phyloP scores from a whole-genome alignment of 2,329 filamentous ascomycete species.

The Tolypocladium pustulatum region DNA sequence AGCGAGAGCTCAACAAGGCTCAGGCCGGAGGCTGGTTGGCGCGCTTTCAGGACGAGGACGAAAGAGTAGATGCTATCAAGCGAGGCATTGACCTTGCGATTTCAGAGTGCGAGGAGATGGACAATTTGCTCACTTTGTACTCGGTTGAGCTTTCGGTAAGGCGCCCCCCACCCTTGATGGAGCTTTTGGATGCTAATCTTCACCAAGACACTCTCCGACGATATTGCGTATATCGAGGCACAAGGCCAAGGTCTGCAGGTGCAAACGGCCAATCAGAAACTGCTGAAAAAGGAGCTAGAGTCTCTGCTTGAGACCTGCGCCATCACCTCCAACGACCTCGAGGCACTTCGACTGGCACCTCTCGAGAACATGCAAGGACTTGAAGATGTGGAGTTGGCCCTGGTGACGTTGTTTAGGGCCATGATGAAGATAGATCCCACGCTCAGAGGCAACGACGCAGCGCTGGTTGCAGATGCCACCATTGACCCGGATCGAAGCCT shows the following conservation, averaged over 20 bases:
- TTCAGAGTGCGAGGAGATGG: slow-evolving; percentile 88
- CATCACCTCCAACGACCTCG: slow-evolving; percentile 66
- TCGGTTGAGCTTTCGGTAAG: slow-evolving; percentile 85
- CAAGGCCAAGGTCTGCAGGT: slow-evolving; percentile 96
- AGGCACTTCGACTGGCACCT: slow-evolving; percentile 61
- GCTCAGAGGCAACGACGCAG: slow-evolving; percentile 43
- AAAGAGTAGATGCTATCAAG: slow-evolving; percentile 78
- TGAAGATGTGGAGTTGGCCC: slow-evolving; percentile 63
- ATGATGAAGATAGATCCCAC: slow-evolving; percentile 89
- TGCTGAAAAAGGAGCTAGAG: slow-evolving; percentile 81
- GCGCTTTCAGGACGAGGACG: slow-evolving; percentile 76
- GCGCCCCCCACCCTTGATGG: slow-evolving; percentile 6
- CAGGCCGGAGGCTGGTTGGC: slow-evolving; percentile 90
- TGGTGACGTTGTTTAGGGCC: slow-evolving; percentile 80
- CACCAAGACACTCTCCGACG: slow-evolving; percentile 74
- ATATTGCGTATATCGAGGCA: slow-evolving; percentile 94
- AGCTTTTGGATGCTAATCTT: not conserved
- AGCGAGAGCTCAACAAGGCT: slow-evolving; percentile 78
- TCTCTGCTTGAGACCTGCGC: slow-evolving; percentile 84
- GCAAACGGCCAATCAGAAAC: slow-evolving; percentile 92
- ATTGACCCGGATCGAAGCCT: slow-evolving; percentile 29
- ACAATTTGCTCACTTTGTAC: slow-evolving; percentile 88
- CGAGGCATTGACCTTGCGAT: slow-evolving; percentile 82
- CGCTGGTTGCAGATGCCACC: slow-evolving; percentile 38
- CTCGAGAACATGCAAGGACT: slow-evolving; percentile 62